A percentile compares a stretch with the other conserved stretches of the same genome.
Conservation (phyloP, 345 rosid genomes). For the Salix purpurea region DNA sequence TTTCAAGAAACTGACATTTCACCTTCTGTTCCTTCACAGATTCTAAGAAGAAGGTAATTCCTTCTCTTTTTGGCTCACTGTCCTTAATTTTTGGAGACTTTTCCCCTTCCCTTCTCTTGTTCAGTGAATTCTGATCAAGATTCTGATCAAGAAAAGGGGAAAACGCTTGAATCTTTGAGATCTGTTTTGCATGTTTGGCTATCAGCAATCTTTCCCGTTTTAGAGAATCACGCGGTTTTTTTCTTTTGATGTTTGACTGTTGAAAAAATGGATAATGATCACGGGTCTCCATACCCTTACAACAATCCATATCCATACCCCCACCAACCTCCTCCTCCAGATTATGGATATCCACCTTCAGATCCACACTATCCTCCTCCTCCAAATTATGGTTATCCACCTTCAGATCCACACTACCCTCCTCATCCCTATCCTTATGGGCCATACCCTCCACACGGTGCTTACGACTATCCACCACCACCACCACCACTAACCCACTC, state of each 20-base stretch:
- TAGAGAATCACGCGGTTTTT: background rate
- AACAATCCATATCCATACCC: conserved; percentile 40
- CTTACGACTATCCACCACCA: background rate
- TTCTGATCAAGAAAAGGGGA: background rate
- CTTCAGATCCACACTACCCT: conserved; percentile 46
- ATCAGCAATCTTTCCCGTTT: background rate
- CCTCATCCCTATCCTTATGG: conserved; percentile 27
- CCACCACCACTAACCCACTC: conserved; percentile 19
- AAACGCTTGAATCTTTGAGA: background rate
- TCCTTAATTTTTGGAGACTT: background rate
- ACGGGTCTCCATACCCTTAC: conserved; percentile 37
- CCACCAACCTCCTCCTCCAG: conserved; percentile 12
- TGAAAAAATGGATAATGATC: conserved; percentile 3
- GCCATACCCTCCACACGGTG: conserved; percentile 14
- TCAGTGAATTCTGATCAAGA: background rate
- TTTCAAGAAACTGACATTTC: background rate
- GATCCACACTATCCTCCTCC: conserved; percentile 46
- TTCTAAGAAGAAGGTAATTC: background rate
- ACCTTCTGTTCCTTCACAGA: background rate
- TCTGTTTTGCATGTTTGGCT: background rate
- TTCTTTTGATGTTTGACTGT: background rate
- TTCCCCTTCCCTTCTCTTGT: background rate
- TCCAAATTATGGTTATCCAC: conserved; percentile 42
- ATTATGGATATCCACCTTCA: conserved; percentile 47
- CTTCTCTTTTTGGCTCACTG: background rate